These are phyloP conservation scores for Aspergillus sparsus DNA, from an alignment of 495 filamentous ascomycete genomes.

Conservation along the genomic window DNA sequence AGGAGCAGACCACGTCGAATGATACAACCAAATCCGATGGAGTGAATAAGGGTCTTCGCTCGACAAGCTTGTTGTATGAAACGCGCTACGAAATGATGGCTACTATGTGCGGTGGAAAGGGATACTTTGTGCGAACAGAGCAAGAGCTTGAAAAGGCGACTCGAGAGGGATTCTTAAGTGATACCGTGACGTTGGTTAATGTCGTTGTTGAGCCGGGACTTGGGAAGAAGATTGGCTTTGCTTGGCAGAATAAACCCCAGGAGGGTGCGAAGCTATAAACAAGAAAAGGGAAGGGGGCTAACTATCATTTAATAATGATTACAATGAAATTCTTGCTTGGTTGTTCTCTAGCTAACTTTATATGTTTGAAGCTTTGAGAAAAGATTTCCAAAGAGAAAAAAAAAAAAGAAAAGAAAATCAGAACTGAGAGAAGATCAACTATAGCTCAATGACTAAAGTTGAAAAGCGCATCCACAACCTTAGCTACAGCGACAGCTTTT, in stretches of 20 bases:
- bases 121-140: conserved; percentile 54
- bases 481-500: conserved; percentile 48
- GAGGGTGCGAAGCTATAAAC: conserved; percentile 24
- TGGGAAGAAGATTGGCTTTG: conserved; percentile 50
- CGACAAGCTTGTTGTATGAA: conserved; percentile 59
- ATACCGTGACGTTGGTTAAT: conserved; percentile 55
- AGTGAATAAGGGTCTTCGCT: conserved; percentile 47
- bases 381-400: too few species aligned
- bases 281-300: too few species aligned
- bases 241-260: conserved; percentile 29
- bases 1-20: conserved; percentile 33
- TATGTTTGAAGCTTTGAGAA: too few species aligned
- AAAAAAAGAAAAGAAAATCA: too few species aligned
- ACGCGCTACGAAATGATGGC: conserved; percentile 61
- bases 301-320: too few species aligned
- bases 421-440: too few species aligned
- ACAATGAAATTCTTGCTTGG: too few species aligned
- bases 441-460: conserved; percentile 10
- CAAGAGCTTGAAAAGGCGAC: conserved; percentile 56
- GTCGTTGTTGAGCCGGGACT: conserved; percentile 60
- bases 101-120: conserved; percentile 57
- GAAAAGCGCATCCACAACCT: conserved; percentile 35
- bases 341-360: too few species aligned
- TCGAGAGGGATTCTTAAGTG: conserved; percentile 51
- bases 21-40: conserved; percentile 36